These are phyloP conservation scores for Penicillium sp. DNA, from an alignment of 2,329 filamentous ascomycete species.

Conservation along the genomic window DNA sequence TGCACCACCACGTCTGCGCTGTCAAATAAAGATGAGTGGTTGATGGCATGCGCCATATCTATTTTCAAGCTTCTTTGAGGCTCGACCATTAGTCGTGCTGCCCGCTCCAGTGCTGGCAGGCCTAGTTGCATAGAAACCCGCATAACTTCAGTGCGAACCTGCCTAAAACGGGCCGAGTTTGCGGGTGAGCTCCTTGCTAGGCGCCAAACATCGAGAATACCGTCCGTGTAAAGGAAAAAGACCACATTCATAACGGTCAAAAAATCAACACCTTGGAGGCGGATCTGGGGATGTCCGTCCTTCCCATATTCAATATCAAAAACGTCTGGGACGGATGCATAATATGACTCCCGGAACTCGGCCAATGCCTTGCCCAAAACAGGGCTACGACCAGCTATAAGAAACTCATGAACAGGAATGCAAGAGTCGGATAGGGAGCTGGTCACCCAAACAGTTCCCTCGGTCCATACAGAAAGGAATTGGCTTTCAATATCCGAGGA, in stretches of 20 bases:
- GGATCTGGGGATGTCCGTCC: conserved; percentile 57
- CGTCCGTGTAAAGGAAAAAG: conserved; percentile 78
- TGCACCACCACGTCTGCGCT: conserved; percentile 79
- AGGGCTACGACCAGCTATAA: conserved; percentile 72
- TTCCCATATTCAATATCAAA: conserved; percentile 56
- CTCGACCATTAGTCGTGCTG: conserved; percentile 71
- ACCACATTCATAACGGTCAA: conserved; percentile 76
- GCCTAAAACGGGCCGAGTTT: conserved; percentile 71
- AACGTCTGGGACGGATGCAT: conserved; percentile 60
- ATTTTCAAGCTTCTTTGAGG: conserved; percentile 63
- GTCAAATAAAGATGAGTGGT: conserved; percentile 69
- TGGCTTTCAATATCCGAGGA: conserved; percentile 48
- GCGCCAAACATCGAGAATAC: conserved; percentile 82
- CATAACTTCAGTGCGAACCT: conserved; percentile 83
- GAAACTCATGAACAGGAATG: conserved; percentile 80
- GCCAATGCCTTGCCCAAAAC: conserved; percentile 64
- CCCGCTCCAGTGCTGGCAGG: conserved; percentile 70
- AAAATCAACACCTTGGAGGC: conserved; percentile 71
- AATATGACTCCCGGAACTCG: conserved; percentile 56
- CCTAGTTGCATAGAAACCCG: conserved; percentile 72
- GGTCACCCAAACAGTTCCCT: conserved; percentile 43
- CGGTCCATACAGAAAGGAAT: conserved; percentile 29
- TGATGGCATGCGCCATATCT: conserved; percentile 70
- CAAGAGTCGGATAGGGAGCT: conserved; percentile 66
- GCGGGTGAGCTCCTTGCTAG: conserved; percentile 65